Percentiles rank a stretch among this genome's conserved stretches.
phyloP scores from a whole-genome alignment of 2,329 filamentous ascomycete genomes.

The Akanthomyces lecanii region DNA sequence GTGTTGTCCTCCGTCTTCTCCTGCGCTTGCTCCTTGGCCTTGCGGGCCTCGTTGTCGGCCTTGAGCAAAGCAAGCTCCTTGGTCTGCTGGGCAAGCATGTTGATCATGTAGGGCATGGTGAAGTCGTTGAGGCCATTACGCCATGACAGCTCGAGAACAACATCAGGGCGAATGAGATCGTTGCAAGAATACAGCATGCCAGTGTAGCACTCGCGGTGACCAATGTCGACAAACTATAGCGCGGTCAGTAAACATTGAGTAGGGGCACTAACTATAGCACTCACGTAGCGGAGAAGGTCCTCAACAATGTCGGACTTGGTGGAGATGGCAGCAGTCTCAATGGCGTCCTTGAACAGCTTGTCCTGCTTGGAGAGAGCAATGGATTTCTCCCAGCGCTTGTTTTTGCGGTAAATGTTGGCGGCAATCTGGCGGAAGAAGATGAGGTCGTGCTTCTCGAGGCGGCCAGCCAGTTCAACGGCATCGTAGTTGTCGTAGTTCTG shows the following conservation, averaged over 20 bases:
- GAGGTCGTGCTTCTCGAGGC: conserved; percentile 93
- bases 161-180: conserved; percentile 87
- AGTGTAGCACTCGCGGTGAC: conserved; percentile 98
- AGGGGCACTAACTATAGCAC: conserved; percentile 37
- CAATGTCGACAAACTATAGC: conserved; percentile 91
- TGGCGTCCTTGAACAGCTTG: conserved; percentile 98
- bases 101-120: conserved; percentile 99
- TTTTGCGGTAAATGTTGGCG: conserved; percentile 98
- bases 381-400: conserved; percentile 99
- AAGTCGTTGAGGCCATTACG: conserved; percentile 91
- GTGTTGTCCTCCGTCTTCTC: conserved; percentile 91
- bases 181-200: conserved; percentile 99
- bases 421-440: conserved; percentile 99
- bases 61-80: conserved; percentile 79
- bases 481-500: conserved; percentile 99
- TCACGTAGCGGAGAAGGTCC: conserved; percentile 92
- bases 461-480: conserved; percentile 82
- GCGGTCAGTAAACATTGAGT: conserved; percentile 29
- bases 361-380: conserved; percentile 97
- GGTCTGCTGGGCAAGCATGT: conserved; percentile 88
- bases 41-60: conserved; percentile 94
- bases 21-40: conserved; percentile 64
- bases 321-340: conserved; percentile 93
- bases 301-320: conserved; percentile 89
- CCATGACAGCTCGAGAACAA: conserved; percentile 96